Evolutionary conservation across 2,329 filamentous ascomycete genomes (phyloP), one percentile per base, ranked within the genome.

Genomic region (Zymoseptoria pseudotritici): DNA sequence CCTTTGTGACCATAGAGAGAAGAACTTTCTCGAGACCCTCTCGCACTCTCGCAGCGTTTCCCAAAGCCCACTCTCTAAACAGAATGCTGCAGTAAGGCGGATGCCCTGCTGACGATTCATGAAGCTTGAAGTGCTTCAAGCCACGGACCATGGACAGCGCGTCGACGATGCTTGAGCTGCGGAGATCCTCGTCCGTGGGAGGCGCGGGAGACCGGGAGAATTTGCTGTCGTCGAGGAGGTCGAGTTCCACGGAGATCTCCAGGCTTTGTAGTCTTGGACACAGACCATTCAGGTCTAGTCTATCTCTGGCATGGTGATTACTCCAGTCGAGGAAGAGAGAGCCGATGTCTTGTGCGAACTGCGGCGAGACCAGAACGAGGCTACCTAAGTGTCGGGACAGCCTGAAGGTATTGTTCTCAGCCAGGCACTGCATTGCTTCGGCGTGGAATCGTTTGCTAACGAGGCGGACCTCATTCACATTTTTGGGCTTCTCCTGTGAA

Each of bases 381-480:
- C 24, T n/a, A 19, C 31, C 29, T 13, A 46, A 29, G 50, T n/a
- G 13, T 9, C 50, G 21, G 3, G 7, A 19, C 8, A 58, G 19
- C 26, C 20, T 22, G 51, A 58, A 54, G 13, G n/a, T 53, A 22
- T 54, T 58, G 50, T n/a, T 49, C n/a, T 58, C 51, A 13, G 29
- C 29, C 17, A 58, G 51, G 17, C 54, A 36, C 24, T 54, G 56
- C 29, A 54, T 20, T 46, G 56, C 52, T 53, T 50, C 51, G 20
- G 51, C 24, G 10, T 53, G 51, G 17, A 9, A 58, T 20, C 26
- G 51, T 17, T 49, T 54, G 51, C 26, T 54, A 29, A 58, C 56
- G 11, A 58, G 31, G 50, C 56, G 50, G 3, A 11, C 7, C 10
- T 50, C 56, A 50, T 17, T 31, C 7, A 54, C 56, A 17, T n/a